A percentile compares a stretch with the other conserved stretches of the same genome.
phyloP scores from a whole-genome alignment of 192 early-diverging fungal species.

The Coemansia sp. region DNA sequence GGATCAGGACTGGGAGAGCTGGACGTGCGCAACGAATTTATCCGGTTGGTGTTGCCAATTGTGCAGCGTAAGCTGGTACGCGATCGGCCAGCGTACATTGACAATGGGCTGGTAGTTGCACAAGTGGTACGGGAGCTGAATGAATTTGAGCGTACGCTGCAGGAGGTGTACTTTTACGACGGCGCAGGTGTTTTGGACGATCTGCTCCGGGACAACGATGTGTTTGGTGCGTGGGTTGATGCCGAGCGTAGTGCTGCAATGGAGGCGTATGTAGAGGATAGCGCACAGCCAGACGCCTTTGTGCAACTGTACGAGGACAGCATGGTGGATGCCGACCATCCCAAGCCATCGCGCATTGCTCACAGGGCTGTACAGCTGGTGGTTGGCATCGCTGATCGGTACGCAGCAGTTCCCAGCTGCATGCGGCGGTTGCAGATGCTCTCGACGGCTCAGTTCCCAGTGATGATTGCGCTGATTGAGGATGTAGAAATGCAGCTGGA shows the following conservation, averaged over 20 bases:
- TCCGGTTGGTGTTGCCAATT: slow-evolving; percentile 55
- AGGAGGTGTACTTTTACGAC: slow-evolving; percentile 58
- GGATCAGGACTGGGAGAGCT: slow-evolving; percentile 38
- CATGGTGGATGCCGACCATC: slow-evolving; percentile 52
- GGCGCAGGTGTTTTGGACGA: slow-evolving; percentile 45
- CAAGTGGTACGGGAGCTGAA: slow-evolving; percentile 66
- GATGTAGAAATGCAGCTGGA: slow-evolving; percentile 48
- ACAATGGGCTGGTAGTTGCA: slow-evolving; percentile 59
- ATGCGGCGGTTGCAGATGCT: slow-evolving; percentile 59
- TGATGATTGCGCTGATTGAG: slow-evolving; percentile 58
- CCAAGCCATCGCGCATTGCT: slow-evolving; percentile 63
- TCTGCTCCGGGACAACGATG: slow-evolving; percentile 56
- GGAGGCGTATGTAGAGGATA: slow-evolving; percentile 62
- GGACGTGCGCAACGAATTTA: slow-evolving; percentile 70
- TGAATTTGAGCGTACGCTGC: slow-evolving; percentile 66
- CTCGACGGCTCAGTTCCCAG: slow-evolving; percentile 61
- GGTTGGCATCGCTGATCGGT: slow-evolving; percentile 64
- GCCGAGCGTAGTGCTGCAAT: slow-evolving; percentile 63
- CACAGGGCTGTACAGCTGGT: slow-evolving; percentile 59
- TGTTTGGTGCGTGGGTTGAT: slow-evolving; percentile 69
- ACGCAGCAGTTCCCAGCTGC: slow-evolving; percentile 57
- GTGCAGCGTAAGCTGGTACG: slow-evolving; percentile 60
- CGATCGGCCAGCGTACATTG: slow-evolving; percentile 54
- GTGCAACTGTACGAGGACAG: slow-evolving; percentile 57
- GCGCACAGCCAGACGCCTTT: slow-evolving; percentile 61